Base-by-base conservation (phyloP, 257 asterid species). In the Solanum boliviense region DNA sequence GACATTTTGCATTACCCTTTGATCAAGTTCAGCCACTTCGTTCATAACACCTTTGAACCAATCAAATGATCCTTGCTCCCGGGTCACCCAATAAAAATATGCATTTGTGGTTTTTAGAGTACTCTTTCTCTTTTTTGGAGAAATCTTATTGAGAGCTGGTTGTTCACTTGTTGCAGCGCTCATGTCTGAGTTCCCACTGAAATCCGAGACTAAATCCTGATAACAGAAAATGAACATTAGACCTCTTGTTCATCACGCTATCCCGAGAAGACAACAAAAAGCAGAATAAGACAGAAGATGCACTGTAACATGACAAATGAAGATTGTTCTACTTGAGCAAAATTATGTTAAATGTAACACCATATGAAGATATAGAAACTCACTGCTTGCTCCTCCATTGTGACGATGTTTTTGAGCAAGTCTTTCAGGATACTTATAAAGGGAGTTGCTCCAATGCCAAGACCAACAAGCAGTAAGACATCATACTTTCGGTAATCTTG, bases 1-100 rank as follows among this genome's bases (percentile, higher is more conserved):
- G 72, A 82, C 11, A 8, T 21, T 84, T 48, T 78, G 72, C 39
- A 75, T 90, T 96, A 96, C 99, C 98, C 96, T 91, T 90, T 93
- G 98, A 92, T 96, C 98, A 73, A 92, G 95, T 58, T 96, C 98
- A 2, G 98, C 96, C 25, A 96, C 97, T 92, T 96, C 99, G 87
- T 96, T 90, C 99, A 96, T 95, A 32, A 96, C 96, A 5, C 99
- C 98, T 93, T 95, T 96, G 92, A 96, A 96, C 98, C 99, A 96
- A 91, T 96, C 99, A 75, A 96, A 95, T 4, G 98, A 96, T 4
- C 98, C 99, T 91, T 95, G 99, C 88, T 96, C 99, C 88, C 99
- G 94, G 3, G 99, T 96, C 38, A 95, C 99, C 99, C 99, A 97
- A 88, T 97, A 97, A 74, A 95, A 97, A 93, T 97, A 97, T 67